These are phyloP conservation scores for Claviceps sp. DNA, from an alignment of 2,329 filamentous ascomycete species.

Conservation along the genomic window DNA sequence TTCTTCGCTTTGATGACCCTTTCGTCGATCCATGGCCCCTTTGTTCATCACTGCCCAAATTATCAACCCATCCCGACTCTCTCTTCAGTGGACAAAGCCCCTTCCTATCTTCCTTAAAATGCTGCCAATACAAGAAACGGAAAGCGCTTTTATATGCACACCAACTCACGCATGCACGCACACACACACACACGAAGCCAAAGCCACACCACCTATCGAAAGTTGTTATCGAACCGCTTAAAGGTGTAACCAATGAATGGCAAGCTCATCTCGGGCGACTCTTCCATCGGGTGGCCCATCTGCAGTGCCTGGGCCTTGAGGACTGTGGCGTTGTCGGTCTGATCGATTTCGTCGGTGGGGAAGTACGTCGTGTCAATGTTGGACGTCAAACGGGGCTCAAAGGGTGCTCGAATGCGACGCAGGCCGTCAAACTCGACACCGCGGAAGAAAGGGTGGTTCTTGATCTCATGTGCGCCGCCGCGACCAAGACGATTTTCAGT, in stretches of 20 bases:
- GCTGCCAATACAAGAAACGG: background rate
- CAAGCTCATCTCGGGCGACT: slow-evolving; percentile 86
- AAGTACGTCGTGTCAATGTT: slow-evolving; percentile 97
- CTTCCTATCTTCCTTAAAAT: background rate
- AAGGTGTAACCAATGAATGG: slow-evolving; percentile 61
- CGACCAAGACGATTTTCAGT: slow-evolving; percentile 82
- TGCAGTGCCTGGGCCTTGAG: slow-evolving; percentile 73
- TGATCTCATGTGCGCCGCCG: slow-evolving; percentile 81
- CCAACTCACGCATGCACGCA: background rate
- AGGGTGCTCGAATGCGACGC: slow-evolving; percentile 84
- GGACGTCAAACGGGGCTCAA: slow-evolving; percentile 84
- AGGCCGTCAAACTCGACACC: slow-evolving; percentile 92
- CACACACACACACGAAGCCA: background rate
- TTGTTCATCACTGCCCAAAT: too few species aligned
- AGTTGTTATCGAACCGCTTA: slow-evolving; percentile 81
- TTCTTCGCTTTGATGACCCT: background rate
- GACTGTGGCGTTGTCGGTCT: slow-evolving; percentile 82
- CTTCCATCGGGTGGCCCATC: slow-evolving; percentile 51
- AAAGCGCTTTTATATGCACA: background rate
- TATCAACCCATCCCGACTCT: too few species aligned
- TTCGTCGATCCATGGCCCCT: too few species aligned
- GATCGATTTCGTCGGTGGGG: slow-evolving; percentile 95
- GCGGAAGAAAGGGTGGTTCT: slow-evolving; percentile 88
- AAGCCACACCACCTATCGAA: slow-evolving; percentile 28
- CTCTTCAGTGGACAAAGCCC: too few species aligned